Percentiles rank a stretch among this genome's conserved stretches.
Conservation (phyloP, 2,329 filamentous ascomycete species). For the Echinosphaeria canescens region DNA sequence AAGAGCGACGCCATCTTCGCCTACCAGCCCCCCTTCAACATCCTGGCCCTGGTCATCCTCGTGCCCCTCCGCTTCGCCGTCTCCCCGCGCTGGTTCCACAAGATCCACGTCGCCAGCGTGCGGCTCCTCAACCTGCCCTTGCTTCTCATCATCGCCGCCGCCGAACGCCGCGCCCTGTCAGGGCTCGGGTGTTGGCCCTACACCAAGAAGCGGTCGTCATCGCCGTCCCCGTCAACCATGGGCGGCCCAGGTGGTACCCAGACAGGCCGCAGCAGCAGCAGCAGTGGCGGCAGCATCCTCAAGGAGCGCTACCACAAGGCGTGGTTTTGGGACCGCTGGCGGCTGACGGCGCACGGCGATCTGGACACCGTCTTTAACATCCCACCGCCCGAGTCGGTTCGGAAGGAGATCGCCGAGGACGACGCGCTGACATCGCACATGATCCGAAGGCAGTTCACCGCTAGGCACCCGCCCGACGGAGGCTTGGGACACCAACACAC, state of each 20-base stretch:
- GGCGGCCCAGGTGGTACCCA: constrained; percentile 1
- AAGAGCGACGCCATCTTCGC: constrained; percentile 70
- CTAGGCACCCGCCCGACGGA: constrained; percentile 16
- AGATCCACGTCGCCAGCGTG: constrained; percentile 63
- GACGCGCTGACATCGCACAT: constrained; percentile 35
- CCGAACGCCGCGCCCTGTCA: constrained; percentile 48
- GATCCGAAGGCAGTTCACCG: constrained; percentile 32
- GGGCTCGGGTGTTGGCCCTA: too few species aligned
- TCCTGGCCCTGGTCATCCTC: constrained; percentile 52
- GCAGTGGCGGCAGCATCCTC: constrained; percentile 9
- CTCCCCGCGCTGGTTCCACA: constrained; percentile 73
- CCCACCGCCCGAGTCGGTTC: constrained; percentile 38
- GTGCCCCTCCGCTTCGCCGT: constrained; percentile 61
- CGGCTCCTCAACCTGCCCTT: constrained; percentile 56
- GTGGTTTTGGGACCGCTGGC: constrained; percentile 44
- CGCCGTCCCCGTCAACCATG: constrained; percentile 2
- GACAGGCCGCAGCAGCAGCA: constrained; percentile 3
- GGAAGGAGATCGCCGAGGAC: constrained; percentile 33
- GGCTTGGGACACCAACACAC: too few species aligned
- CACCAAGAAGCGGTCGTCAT: too few species aligned
- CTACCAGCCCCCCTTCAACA: constrained; percentile 68
- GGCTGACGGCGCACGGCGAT: constrained; percentile 49
- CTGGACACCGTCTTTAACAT: constrained; percentile 53
- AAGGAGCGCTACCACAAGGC: constrained; percentile 1
- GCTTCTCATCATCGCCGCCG: constrained; percentile 45